Conservation (phyloP, 2,329 filamentous ascomycete genomes). For the Epichloe typhina region DNA sequence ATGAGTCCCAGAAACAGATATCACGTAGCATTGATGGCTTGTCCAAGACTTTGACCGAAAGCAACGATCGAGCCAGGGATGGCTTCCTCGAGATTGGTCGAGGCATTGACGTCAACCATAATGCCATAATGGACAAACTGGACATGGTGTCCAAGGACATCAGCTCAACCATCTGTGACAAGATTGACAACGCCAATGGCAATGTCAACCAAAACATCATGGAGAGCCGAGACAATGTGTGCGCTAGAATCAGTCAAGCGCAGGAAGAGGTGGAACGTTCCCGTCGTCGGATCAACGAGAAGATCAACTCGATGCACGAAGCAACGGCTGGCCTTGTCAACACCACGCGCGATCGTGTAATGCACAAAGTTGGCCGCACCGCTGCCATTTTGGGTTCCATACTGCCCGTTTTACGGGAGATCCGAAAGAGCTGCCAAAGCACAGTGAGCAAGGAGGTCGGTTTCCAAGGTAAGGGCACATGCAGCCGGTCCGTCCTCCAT, state of each 20-base stretch:
- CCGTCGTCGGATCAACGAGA: conserved; percentile 2
- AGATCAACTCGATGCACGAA: conserved; percentile 1
- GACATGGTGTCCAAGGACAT: not conserved
- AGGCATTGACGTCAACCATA: not conserved
- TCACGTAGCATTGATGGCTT: not conserved
- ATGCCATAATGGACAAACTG: not conserved
- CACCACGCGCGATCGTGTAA: not conserved
- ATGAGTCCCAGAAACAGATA: not conserved
- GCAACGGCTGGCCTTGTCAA: conserved; percentile 1
- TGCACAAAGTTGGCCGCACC: not conserved
- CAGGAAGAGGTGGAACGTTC: conserved; percentile 1
- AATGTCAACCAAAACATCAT: not conserved
- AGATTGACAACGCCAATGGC: conserved; percentile 1
- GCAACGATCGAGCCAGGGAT: not conserved
- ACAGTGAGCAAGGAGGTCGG: not conserved
- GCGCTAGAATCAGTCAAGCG: not conserved
- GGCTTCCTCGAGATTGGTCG: not conserved
- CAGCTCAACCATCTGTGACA: not conserved
- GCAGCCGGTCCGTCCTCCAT: not conserved
- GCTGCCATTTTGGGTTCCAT: not conserved
- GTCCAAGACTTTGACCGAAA: not conserved
- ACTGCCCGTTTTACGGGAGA: not conserved
- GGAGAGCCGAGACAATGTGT: not conserved
- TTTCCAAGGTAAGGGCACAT: not conserved
- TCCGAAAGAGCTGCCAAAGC: not conserved